Conservation (phyloP, 495 filamentous ascomycete species). For the Stereocaulon alpinum region DNA sequence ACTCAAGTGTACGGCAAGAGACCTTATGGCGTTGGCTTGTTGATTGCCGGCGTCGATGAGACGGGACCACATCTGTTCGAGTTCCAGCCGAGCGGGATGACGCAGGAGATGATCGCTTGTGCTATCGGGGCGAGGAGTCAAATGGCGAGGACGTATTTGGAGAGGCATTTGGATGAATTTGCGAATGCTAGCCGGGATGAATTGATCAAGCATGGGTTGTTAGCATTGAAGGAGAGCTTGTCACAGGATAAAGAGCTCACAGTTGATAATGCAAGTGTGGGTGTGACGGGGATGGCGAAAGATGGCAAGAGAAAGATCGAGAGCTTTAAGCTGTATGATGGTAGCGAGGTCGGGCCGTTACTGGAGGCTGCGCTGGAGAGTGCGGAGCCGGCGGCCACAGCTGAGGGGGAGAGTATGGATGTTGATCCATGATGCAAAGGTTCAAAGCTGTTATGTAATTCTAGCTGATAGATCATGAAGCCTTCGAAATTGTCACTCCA, state of each 20-base stretch:
- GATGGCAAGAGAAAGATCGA: slow-evolving; percentile 47
- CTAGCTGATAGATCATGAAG: too few relatives aligned
- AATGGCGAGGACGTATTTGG: slow-evolving; percentile 94
- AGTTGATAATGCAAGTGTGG: slow-evolving; percentile 88
- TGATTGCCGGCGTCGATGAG: slow-evolving; percentile 89
- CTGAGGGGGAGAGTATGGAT: slow-evolving; percentile 31
- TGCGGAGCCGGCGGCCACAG: slow-evolving; percentile 50
- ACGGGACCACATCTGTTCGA: slow-evolving; percentile 92
- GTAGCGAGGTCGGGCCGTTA: slow-evolving; percentile 62
- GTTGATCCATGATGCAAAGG: slow-evolving; percentile 41
- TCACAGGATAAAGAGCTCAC: slow-evolving; percentile 96
- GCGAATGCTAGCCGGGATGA: slow-evolving; percentile 62
- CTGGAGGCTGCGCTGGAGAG: slow-evolving; percentile 56
- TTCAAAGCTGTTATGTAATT: neutral
- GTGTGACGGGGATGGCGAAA: slow-evolving; percentile 55
- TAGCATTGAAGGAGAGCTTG: slow-evolving; percentile 87
- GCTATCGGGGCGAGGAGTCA: slow-evolving; percentile 92
- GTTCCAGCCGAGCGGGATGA: slow-evolving; percentile 93
- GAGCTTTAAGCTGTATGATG: slow-evolving; percentile 88
- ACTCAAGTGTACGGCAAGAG: slow-evolving; percentile 96
- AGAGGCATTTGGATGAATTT: slow-evolving; percentile 81
- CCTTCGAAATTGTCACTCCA: too few relatives aligned
- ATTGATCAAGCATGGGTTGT: slow-evolving; percentile 79
- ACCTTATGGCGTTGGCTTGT: slow-evolving; percentile 89
- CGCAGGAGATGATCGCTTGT: slow-evolving; percentile 90